Evolutionary conservation across 148 eudicot genomes (phyloP).

Genomic region (Camellia japonica): DNA sequence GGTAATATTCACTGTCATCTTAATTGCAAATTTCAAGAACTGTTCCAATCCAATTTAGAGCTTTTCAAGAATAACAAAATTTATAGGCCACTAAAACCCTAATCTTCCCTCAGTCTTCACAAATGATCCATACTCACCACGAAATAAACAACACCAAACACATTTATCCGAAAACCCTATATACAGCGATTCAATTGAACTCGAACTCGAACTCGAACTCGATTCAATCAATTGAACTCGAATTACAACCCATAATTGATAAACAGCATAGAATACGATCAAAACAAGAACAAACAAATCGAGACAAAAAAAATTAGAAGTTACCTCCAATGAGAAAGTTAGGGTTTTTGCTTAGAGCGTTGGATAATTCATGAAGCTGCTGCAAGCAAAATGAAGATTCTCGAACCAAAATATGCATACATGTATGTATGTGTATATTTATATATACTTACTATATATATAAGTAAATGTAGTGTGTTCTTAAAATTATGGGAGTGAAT

Average conservation of each 20-base stretch:
- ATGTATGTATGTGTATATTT: neutral
- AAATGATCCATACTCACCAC: neutral
- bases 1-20: neutral
- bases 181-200: neutral
- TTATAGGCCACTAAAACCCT: neutral
- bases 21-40: neutral
- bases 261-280: neutral
- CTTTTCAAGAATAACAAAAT: neutral
- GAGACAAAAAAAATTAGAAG: neutral
- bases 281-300: neutral
- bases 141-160: neutral
- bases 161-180: neutral
- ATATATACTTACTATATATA: neutral
- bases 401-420: neutral
- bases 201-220: neutral
- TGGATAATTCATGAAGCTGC: slow-evolving; percentile 1
- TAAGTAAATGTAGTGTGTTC: too few relatives aligned
- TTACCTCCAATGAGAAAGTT: slow-evolving; percentile 15
- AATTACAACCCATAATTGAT: neutral
- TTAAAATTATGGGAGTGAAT: too few relatives aligned
- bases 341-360: slow-evolving; percentile 2
- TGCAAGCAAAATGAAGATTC: neutral
- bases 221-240: neutral
- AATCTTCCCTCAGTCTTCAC: neutral
- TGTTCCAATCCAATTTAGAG: neutral